phyloP scores from a whole-genome alignment of 2,329 filamentous ascomycete genomes.

The Alternaria tenuissima region DNA sequence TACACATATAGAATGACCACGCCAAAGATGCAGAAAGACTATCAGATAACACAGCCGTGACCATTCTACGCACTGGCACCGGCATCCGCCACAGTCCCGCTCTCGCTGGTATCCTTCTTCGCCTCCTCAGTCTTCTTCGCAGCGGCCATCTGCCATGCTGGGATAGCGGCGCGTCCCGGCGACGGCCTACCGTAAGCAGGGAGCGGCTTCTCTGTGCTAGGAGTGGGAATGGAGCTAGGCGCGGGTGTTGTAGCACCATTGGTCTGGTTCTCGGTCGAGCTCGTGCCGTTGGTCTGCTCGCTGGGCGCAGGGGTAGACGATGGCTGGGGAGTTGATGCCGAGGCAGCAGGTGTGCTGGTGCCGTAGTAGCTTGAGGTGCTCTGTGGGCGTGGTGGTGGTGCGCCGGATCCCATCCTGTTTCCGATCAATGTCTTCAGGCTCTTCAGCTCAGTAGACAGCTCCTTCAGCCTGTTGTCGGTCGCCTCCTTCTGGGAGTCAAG shows the following conservation, averaged over 20 bases:
- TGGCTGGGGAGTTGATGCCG: conserved; percentile 27
- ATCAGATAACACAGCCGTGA: neutral
- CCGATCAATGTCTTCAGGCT: conserved; percentile 88
- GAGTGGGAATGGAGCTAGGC: conserved; percentile 22
- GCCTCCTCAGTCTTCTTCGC: conserved; percentile 57
- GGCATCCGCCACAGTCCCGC: conserved; percentile 47
- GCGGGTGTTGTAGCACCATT: conserved; percentile 28
- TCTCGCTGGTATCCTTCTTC: conserved; percentile 54
- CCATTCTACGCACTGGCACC: conserved; percentile 34
- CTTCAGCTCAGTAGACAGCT: conserved; percentile 86
- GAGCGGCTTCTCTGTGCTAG: conserved; percentile 41
- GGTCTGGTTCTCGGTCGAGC: conserved; percentile 29
- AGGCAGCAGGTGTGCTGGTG: conserved; percentile 24
- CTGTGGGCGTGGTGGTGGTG: conserved; percentile 35
- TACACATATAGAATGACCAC: conserved; percentile 18
- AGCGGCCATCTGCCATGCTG: conserved; percentile 63
- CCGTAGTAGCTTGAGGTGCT: conserved; percentile 38
- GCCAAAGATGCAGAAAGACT: conserved; percentile 10
- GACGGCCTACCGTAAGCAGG: conserved; percentile 45
- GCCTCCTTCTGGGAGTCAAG: conserved; percentile 86
- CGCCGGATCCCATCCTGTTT: conserved; percentile 61
- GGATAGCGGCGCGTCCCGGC: conserved; percentile 56
- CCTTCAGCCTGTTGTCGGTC: conserved; percentile 81
- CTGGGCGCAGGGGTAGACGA: conserved; percentile 24
- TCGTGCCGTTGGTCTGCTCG: conserved; percentile 33